phyloP scores from a whole-genome alignment of 2,329 filamentous ascomycete species.

The Cercospora sp. region DNA sequence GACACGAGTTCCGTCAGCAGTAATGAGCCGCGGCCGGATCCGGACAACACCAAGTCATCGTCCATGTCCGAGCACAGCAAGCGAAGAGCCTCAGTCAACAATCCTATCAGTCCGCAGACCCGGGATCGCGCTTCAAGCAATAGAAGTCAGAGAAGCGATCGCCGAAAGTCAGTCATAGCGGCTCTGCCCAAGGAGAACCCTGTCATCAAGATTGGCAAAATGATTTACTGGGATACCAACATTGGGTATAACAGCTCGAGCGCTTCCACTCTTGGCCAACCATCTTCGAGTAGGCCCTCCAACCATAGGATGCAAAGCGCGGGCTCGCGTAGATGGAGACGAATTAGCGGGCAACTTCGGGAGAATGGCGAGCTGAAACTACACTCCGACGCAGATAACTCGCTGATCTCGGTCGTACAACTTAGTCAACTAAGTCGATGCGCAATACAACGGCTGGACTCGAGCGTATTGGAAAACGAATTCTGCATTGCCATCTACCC shows the following conservation, averaged over 20 bases:
- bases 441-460: constrained; percentile 85
- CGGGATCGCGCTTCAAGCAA: constrained; percentile 34
- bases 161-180: constrained; percentile 49
- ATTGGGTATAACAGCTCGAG: constrained; percentile 51
- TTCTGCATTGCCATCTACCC: constrained; percentile 95
- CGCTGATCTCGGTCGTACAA: constrained; percentile 78
- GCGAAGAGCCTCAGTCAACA: constrained; percentile 29
- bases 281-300: constrained; percentile 44
- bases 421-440: constrained; percentile 85
- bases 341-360: constrained; percentile 87
- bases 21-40: constrained; percentile 24
- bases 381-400: constrained; percentile 79
- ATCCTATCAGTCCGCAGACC: constrained; percentile 18
- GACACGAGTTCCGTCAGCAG: constrained; percentile 25
- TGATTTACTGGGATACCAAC: constrained; percentile 76
- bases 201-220: constrained; percentile 82
- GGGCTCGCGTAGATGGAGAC: constrained; percentile 71
- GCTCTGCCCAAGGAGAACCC: constrained; percentile 66
- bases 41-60: constrained; percentile 23
- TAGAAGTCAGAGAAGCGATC: constrained; percentile 32
- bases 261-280: constrained; percentile 23
- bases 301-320: constrained; percentile 58
- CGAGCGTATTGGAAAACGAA: constrained; percentile 86
- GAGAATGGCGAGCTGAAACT: constrained; percentile 95
- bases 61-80: constrained; percentile 21